Evolutionary conservation across 306 rosid species (phyloP).

Genomic region (Canavalia gladiata): DNA sequence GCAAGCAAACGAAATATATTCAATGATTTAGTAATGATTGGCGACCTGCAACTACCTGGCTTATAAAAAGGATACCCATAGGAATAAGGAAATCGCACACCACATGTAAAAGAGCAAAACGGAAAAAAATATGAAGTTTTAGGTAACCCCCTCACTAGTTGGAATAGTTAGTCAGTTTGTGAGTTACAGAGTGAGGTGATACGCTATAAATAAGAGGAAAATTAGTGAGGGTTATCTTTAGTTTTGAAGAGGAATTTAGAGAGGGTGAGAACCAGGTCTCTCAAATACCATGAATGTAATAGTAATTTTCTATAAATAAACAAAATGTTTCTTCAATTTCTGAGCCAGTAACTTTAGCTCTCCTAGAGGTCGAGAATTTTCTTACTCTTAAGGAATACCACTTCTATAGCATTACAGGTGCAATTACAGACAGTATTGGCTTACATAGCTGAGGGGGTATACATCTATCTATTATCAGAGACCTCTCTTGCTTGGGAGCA

Average conservation of each 20-base stretch:
- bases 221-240: not conserved
- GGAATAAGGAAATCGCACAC: conserved; percentile 28
- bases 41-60: not conserved
- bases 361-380: not conserved
- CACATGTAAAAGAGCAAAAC: not conserved
- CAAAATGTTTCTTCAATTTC: not conserved
- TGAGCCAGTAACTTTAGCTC: not conserved
- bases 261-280: not conserved
- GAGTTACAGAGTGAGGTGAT: not conserved
- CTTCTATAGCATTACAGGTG: conserved; percentile 1
- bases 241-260: not conserved
- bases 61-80: conserved; percentile 1
- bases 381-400: not conserved
- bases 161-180: not conserved
- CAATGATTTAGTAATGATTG: conserved; percentile 1
- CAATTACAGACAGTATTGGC: not conserved
- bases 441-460: not conserved
- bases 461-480: not conserved
- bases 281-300: not conserved
- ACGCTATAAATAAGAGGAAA: not conserved
- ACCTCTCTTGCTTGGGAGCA: conserved; percentile 10
- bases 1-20: not conserved
- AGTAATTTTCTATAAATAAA: not conserved
- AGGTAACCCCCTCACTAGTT: not conserved
- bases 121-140: not conserved